Evolutionary conservation across 2,329 filamentous ascomycete species (phyloP).

Genomic region (Penicillium capsulatum): DNA sequence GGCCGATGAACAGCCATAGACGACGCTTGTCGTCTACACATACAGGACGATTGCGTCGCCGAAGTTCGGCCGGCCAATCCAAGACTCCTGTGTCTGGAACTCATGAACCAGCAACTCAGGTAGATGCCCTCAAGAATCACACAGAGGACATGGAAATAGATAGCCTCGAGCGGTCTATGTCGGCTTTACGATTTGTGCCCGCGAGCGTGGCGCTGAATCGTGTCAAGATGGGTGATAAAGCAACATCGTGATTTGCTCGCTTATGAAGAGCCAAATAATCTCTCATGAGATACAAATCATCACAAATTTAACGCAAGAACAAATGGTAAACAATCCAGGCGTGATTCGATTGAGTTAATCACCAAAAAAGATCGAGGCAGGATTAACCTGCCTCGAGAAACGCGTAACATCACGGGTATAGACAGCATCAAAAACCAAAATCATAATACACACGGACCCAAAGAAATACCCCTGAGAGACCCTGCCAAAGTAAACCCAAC

Average conservation of each 20-base stretch:
- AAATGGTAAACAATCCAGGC: not conserved
- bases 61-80: conserved; percentile 30
- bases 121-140: not conserved
- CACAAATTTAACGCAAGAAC: too few relatives aligned
- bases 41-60: conserved; percentile 32
- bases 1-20: conserved; percentile 32
- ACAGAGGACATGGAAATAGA: conserved; percentile 32
- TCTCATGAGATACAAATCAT: too few relatives aligned
- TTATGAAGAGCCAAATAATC: not conserved
- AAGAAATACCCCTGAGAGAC: conserved; percentile 1
- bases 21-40: conserved; percentile 27
- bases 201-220: conserved; percentile 37
- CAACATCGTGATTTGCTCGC: conserved; percentile 6
- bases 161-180: conserved; percentile 42
- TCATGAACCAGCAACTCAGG: conserved; percentile 1
- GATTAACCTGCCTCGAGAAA: not conserved
- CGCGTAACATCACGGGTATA: conserved; percentile 18
- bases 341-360: not conserved
- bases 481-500: not conserved
- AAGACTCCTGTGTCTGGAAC: conserved; percentile 5
- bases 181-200: conserved; percentile 44
- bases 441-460: conserved; percentile 21
- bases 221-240: conserved; percentile 1
- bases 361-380: not conserved
- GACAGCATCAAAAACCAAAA: conserved; percentile 17